These are phyloP conservation scores for Lasiodiplodia sp. DNA, from an alignment of 2,329 filamentous ascomycete species.

Conservation along the genomic window DNA sequence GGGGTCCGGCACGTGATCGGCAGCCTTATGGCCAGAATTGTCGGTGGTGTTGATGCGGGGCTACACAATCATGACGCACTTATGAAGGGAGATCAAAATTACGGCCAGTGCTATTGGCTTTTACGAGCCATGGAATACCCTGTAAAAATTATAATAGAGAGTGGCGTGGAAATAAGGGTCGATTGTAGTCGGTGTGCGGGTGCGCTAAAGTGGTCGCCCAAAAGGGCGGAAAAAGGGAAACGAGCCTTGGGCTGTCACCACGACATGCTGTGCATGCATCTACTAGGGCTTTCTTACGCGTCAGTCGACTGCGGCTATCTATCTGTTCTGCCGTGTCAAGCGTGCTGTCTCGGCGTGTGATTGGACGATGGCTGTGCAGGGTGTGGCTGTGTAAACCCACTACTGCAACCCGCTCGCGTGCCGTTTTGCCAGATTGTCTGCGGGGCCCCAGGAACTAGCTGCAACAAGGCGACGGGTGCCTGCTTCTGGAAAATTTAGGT, in stretches of 20 bases:
- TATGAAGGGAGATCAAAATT: too few relatives aligned
- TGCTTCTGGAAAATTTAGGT: neutral
- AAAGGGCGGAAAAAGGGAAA: too few relatives aligned
- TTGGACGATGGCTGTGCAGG: conserved; percentile 18
- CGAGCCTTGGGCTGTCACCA: neutral
- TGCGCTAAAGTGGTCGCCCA: too few relatives aligned
- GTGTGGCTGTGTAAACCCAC: neutral
- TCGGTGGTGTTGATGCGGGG: neutral
- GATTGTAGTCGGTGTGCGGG: too few relatives aligned
- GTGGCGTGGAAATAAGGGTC: too few relatives aligned
- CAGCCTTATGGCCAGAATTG: neutral
- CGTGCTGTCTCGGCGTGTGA: neutral
- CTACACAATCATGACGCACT: neutral
- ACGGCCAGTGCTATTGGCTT: too few relatives aligned
- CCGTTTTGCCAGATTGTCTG: neutral
- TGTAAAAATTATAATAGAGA: too few relatives aligned
- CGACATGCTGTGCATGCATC: too few relatives aligned
- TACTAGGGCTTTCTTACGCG: neutral
- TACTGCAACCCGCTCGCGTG: conserved; percentile 3
- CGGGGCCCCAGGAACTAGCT: neutral
- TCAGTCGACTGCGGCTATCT: neutral
- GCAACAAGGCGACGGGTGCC: neutral
- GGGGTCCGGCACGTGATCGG: neutral
- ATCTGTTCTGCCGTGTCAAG: neutral
- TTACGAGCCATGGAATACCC: too few relatives aligned